phyloP scores from a whole-genome alignment of 768 basidiomycete species.

The Mycena venus region DNA sequence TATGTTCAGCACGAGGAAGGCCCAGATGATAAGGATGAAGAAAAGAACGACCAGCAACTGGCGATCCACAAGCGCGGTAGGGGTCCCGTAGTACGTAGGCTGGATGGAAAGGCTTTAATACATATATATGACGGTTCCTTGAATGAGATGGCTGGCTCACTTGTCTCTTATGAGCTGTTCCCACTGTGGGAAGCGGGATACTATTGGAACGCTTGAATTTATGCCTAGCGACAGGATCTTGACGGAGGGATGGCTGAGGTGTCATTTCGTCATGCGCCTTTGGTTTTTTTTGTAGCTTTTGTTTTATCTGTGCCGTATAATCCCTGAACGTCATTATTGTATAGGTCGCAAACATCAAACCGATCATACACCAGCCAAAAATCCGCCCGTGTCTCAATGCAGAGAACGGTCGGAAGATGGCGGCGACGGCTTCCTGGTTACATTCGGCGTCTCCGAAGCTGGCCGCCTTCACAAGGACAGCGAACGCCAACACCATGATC shows the following conservation, averaged over 20 bases:
- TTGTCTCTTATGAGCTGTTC: neutral
- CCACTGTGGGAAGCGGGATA: no score
- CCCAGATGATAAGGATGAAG: conserved; percentile 2
- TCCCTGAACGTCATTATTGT: conserved; percentile 14
- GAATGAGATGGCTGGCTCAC: neutral
- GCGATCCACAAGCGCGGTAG: neutral
- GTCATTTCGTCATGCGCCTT: neutral
- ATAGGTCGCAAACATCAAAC: neutral
- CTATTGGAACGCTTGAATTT: no score
- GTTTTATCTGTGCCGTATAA: neutral
- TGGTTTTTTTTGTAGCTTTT: neutral
- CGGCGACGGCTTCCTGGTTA: conserved; percentile 6
- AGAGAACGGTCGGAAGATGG: conserved; percentile 5
- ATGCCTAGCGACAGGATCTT: neutral
- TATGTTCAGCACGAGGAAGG: conserved; percentile 3
- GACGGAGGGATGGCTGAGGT: neutral
- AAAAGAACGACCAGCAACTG: conserved; percentile 5
- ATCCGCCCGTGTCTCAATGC: conserved; percentile 4
- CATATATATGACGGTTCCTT: neutral
- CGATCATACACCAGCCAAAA: neutral
- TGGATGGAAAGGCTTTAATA: neutral
- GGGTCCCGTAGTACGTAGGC: neutral
- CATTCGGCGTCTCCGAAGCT: neutral
- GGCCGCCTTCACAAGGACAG: neutral
- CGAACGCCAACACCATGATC: neutral